Conservation (phyloP, 768 basidiomycete genomes). For the Xerocomellus intermedius region DNA sequence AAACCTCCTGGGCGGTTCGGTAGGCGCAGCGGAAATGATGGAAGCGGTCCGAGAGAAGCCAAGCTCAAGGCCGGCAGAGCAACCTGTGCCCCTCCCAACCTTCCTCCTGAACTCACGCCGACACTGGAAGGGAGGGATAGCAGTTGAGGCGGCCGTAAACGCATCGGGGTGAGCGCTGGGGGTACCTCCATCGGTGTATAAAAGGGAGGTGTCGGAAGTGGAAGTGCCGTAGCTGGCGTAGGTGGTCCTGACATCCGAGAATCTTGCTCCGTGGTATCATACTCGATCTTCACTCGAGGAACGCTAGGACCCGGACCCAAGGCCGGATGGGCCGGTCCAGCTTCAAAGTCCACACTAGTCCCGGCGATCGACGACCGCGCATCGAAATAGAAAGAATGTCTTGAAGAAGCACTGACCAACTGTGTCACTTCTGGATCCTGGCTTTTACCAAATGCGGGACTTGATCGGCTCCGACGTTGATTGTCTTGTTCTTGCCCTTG, state of each 20-base stretch:
- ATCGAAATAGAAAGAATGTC: slow-evolving; percentile 9
- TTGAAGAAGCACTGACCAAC: background rate
- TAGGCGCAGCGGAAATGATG: slow-evolving; percentile 18
- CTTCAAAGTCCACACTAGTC: background rate
- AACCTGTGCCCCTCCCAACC: slow-evolving; percentile 9
- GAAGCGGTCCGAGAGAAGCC: slow-evolving; percentile 4
- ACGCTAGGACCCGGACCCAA: slow-evolving; percentile 1
- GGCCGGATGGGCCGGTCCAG: background rate
- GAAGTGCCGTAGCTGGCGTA: slow-evolving; percentile 23
- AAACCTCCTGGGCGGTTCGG: slow-evolving; percentile 13
- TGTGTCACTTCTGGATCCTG: background rate
- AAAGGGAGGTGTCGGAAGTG: slow-evolving; percentile 24
- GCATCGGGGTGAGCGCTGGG: slow-evolving; percentile 13
- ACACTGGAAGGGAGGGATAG: slow-evolving; percentile 1
- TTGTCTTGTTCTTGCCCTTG: slow-evolving; percentile 4
- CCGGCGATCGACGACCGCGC: background rate
- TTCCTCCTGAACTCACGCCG: background rate
- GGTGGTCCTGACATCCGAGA: slow-evolving; percentile 18
- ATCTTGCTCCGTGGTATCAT: slow-evolving; percentile 22
- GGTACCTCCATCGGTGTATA: slow-evolving; percentile 29
- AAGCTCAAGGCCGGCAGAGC: background rate
- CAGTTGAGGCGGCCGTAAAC: slow-evolving; percentile 3
- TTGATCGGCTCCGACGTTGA: slow-evolving; percentile 22
- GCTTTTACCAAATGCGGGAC: slow-evolving; percentile 8
- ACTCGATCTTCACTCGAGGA: slow-evolving; percentile 24